These are phyloP conservation scores for Gnomoniopsis smithogilvyi DNA, from an alignment of 2,329 filamentous ascomycete genomes.

Conservation along the genomic window DNA sequence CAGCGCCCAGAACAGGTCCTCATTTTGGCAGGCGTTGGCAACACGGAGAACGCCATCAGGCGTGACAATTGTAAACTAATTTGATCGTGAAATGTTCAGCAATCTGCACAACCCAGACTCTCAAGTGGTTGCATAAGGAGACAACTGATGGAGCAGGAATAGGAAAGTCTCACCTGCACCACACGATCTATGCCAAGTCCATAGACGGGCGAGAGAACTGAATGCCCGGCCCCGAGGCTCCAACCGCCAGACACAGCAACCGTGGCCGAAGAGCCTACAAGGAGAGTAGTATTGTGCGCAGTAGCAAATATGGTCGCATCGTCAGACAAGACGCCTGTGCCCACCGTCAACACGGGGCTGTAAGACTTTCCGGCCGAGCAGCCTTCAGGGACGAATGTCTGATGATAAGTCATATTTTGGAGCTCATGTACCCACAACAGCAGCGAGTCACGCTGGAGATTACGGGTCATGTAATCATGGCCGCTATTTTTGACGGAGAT, in stretches of 20 bases:
- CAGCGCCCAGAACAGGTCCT: slow-evolving; percentile 48
- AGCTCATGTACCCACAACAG: slow-evolving; percentile 29
- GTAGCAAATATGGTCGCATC: slow-evolving; percentile 26
- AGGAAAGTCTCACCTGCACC: neutral
- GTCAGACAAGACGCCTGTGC: slow-evolving; percentile 27
- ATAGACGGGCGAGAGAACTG: neutral
- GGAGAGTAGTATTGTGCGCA: slow-evolving; percentile 23
- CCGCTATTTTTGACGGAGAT: slow-evolving; percentile 32
- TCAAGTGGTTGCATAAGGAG: too few relatives aligned
- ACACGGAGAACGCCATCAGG: slow-evolving; percentile 38
- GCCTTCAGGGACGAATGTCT: slow-evolving; percentile 22
- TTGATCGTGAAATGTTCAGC: too few relatives aligned
- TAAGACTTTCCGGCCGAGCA: slow-evolving; percentile 17
- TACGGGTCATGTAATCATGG: slow-evolving; percentile 31
- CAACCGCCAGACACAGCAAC: slow-evolving; percentile 1
- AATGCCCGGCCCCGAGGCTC: neutral
- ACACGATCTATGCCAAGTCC: slow-evolving; percentile 4
- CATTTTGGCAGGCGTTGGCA: slow-evolving; percentile 35
- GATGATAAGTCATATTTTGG: slow-evolving; percentile 21
- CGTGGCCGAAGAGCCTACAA: slow-evolving; percentile 22
- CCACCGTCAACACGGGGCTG: slow-evolving; percentile 24
- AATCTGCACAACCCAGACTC: too few relatives aligned
- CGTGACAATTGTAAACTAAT: slow-evolving; percentile 39
- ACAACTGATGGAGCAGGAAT: too few relatives aligned
- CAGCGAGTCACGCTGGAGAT: slow-evolving; percentile 26